These are phyloP conservation scores for Coprinellus aureogranulatus DNA, from an alignment of 768 basidiomycete species.

Conservation along the genomic window DNA sequence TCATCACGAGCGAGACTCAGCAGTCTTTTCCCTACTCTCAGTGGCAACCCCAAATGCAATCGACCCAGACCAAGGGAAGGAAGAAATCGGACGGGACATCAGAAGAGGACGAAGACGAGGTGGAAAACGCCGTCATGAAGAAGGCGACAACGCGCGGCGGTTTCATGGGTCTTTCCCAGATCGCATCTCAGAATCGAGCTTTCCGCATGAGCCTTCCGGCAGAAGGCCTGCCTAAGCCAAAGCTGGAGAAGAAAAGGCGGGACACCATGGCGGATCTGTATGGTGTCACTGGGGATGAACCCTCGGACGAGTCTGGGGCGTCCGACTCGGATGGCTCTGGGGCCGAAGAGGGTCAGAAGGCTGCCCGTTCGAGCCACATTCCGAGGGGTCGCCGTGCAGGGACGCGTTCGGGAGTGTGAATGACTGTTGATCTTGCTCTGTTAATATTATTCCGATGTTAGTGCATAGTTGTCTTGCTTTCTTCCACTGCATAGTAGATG, in stretches of 20 bases:
- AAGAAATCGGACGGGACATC: slow-evolving; percentile 18
- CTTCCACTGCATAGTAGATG: neutral
- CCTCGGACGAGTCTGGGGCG: slow-evolving; percentile 40
- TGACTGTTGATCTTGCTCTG: neutral
- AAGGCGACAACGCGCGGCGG: too few relatives aligned
- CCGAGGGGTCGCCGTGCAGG: slow-evolving; percentile 59
- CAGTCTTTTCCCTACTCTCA: slow-evolving; percentile 55
- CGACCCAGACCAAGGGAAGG: neutral
- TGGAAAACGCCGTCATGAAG: slow-evolving; percentile 6
- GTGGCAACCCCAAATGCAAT: slow-evolving; percentile 22
- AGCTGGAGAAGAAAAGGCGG: slow-evolving; percentile 20
- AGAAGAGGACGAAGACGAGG: slow-evolving; percentile 14
- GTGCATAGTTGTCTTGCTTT: neutral
- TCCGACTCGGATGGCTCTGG: slow-evolving; percentile 46
- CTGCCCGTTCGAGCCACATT: slow-evolving; percentile 50
- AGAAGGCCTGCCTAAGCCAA: slow-evolving; percentile 25
- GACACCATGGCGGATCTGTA: slow-evolving; percentile 36
- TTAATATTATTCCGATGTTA: too few relatives aligned
- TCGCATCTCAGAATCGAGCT: slow-evolving; percentile 41
- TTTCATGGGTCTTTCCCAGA: slow-evolving; percentile 49
- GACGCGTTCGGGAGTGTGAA: neutral
- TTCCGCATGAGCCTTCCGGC: slow-evolving; percentile 23
- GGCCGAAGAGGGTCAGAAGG: slow-evolving; percentile 17
- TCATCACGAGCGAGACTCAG: slow-evolving; percentile 53
- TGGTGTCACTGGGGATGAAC: slow-evolving; percentile 30